These are phyloP conservation scores for Tilletiaria anomala DNA, from an alignment of 1,284 basidiomycete species.

Conservation along the genomic window DNA sequence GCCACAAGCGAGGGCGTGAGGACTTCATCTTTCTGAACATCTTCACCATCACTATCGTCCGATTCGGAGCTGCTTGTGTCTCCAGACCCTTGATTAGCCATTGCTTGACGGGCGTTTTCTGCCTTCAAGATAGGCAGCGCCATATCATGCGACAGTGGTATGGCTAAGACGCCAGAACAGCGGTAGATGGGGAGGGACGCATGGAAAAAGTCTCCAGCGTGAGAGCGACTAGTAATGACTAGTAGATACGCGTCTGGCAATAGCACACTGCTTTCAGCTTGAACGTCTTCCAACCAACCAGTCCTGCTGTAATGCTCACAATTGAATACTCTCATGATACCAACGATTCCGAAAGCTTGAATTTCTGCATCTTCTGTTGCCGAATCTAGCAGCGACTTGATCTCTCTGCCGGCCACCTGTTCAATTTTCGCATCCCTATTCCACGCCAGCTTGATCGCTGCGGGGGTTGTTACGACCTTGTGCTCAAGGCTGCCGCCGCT, in stretches of 20 bases:
- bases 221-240: slow-evolving; percentile 21
- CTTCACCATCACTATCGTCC: slow-evolving; percentile 9
- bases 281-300: background rate
- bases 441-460: too few relatives aligned
- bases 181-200: slow-evolving; percentile 17
- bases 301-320: slow-evolving; percentile 5
- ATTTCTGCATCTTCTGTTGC: slow-evolving; percentile 6
- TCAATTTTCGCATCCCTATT: too few relatives aligned
- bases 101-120: background rate
- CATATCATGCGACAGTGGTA: slow-evolving; percentile 15
- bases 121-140: slow-evolving; percentile 10
- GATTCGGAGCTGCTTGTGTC: background rate
- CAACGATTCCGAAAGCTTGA: slow-evolving; percentile 17
- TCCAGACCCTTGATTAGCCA: background rate
- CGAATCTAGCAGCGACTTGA: too few relatives aligned
- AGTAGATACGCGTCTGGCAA: slow-evolving; percentile 17
- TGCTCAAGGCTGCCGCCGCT: too few relatives aligned
- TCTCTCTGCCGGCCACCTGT: too few relatives aligned
- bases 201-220: slow-evolving; percentile 22
- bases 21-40: slow-evolving; percentile 12
- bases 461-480: too few relatives aligned
- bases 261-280: background rate
- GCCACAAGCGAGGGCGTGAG: slow-evolving; percentile 10
- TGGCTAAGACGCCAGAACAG: slow-evolving; percentile 18
- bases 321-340: slow-evolving; percentile 18